Conservation (phyloP, 2,329 filamentous ascomycete genomes). For the Fusarium newnesense region DNA sequence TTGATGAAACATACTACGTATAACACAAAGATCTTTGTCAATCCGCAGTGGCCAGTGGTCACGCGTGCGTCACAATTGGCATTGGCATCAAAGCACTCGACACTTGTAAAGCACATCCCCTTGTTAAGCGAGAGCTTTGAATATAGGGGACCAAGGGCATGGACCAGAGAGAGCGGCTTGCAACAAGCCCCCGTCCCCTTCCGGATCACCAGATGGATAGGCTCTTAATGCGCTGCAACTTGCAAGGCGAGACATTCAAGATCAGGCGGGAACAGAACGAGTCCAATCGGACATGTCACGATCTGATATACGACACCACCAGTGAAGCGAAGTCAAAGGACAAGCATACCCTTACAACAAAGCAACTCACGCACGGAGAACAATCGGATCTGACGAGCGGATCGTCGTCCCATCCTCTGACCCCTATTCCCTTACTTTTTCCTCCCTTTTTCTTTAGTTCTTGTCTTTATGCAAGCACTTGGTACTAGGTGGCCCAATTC, state of each 20-base stretch:
- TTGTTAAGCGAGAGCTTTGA: conserved; percentile 11
- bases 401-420: conserved; percentile 10
- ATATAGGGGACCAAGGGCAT: conserved; percentile 10
- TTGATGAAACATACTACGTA: conserved; percentile 18
- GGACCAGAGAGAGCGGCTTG: conserved; percentile 18
- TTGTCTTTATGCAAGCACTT: conserved; percentile 10
- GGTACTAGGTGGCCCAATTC: conserved; percentile 14
- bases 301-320: conserved; percentile 8
- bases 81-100: conserved; percentile 30
- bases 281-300: conserved; percentile 9
- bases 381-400: conserved; percentile 21
- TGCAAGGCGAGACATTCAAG: conserved; percentile 9
- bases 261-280: conserved; percentile 5
- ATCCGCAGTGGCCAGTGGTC: conserved; percentile 13
- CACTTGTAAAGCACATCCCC: conserved; percentile 2
- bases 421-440: conserved; percentile 13
- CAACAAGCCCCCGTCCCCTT: neutral
- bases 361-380: conserved; percentile 24
- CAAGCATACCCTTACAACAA: conserved; percentile 29
- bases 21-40: conserved; percentile 14
- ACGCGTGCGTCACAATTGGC: conserved; percentile 40
- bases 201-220: conserved; percentile 17
- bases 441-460: neutral
- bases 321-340: conserved; percentile 9
- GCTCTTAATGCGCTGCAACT: conserved; percentile 10